Evolutionary conservation across 768 basidiomycete genomes (phyloP).

Genomic region (Flagelloscypha sp.): DNA sequence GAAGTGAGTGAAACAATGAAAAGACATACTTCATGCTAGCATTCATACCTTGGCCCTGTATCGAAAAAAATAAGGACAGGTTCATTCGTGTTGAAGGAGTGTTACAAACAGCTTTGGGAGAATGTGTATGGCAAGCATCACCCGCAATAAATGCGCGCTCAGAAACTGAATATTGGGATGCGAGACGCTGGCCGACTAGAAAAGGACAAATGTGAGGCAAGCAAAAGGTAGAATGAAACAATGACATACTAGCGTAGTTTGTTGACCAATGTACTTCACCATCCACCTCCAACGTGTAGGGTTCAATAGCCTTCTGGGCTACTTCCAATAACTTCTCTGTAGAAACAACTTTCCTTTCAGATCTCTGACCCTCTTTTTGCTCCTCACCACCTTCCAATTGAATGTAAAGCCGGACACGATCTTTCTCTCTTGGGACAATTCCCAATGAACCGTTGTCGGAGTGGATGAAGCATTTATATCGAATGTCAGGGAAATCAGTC

Average conservation of each 20-base stretch:
- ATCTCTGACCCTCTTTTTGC: not conserved
- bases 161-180: slow-evolving; percentile 31
- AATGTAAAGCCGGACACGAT: slow-evolving; percentile 42
- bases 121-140: slow-evolving; percentile 39
- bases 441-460: slow-evolving; percentile 37
- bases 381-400: slow-evolving; percentile 24
- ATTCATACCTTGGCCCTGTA: slow-evolving; percentile 43
- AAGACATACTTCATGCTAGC: slow-evolving; percentile 40
- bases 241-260: slow-evolving; percentile 21
- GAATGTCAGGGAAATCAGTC: slow-evolving; percentile 49
- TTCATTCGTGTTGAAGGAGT: not conserved
- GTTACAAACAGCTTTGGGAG: slow-evolving; percentile 25
- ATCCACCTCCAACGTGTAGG: slow-evolving; percentile 11
- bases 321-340: too few species aligned
- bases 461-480: slow-evolving; percentile 37
- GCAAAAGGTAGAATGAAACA: slow-evolving; percentile 42
- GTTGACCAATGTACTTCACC: slow-evolving; percentile 29
- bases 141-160: slow-evolving; percentile 48
- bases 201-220: slow-evolving; percentile 12
- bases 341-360: slow-evolving; percentile 6
- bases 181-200: slow-evolving; percentile 43
- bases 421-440: slow-evolving; percentile 43
- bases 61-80: not conserved
- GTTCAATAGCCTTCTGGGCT: slow-evolving; percentile 8
- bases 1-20: too few species aligned